Evolutionary conservation across 2,329 filamentous ascomycete genomes (phyloP).

Genomic region (Botrytis medusae): DNA sequence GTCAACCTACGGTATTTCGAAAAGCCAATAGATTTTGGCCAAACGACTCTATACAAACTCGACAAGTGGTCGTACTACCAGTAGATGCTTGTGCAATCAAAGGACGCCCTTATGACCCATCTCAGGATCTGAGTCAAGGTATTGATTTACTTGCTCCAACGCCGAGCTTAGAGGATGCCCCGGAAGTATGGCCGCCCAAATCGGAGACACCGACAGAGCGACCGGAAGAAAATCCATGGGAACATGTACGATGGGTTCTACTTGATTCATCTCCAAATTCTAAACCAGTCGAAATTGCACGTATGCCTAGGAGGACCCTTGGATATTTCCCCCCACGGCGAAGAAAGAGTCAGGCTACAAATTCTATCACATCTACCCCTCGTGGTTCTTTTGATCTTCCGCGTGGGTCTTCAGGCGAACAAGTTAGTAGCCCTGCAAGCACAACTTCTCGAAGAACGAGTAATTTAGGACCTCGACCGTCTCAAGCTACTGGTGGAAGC

Average conservation of each 20-base stretch:
- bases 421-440: slow-evolving; percentile 29
- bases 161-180: slow-evolving; percentile 43
- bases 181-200: slow-evolving; percentile 34
- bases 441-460: slow-evolving; percentile 33
- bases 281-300: slow-evolving; percentile 78
- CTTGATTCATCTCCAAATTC: slow-evolving; percentile 65
- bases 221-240: slow-evolving; percentile 65
- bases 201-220: slow-evolving; percentile 33
- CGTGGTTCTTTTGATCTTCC: slow-evolving; percentile 37
- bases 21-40: slow-evolving; percentile 95
- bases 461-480: slow-evolving; percentile 31
- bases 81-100: slow-evolving; percentile 87
- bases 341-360: slow-evolving; percentile 65
- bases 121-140: slow-evolving; percentile 41
- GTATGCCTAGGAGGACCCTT: slow-evolving; percentile 75
- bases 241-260: slow-evolving; percentile 85
- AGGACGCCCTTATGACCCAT: slow-evolving; percentile 64
- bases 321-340: slow-evolving; percentile 91
- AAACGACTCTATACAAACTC: slow-evolving; percentile 82
- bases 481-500: slow-evolving; percentile 29
- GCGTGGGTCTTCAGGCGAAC: slow-evolving; percentile 28
- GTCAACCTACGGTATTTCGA: slow-evolving; percentile 76
- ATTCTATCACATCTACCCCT: slow-evolving; percentile 66
- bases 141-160: slow-evolving; percentile 55
- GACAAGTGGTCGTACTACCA: slow-evolving; percentile 78